Evolutionary conservation across 2,329 filamentous ascomycete genomes (phyloP), one percentile per base, ranked within the genome.

Genomic region (Cladosporium sphaerospermum): DNA sequence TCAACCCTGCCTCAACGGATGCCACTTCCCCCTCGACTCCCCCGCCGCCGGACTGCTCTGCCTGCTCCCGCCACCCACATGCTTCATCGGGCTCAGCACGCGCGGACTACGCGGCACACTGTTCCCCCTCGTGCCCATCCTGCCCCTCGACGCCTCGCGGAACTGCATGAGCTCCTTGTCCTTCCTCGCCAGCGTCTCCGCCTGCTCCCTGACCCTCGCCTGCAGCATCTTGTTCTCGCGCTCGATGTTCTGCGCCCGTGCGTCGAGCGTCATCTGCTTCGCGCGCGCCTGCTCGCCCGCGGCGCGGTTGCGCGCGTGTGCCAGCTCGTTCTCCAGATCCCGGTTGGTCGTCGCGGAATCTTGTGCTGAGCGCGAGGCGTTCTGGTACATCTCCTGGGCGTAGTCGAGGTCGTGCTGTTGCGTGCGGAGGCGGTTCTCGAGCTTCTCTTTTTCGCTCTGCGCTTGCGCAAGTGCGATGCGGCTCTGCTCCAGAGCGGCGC

Each of bases 361-460:
- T 11, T 70, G 69, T 2, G 75, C 75, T 1, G 71, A 65, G 32
- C 75, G 73, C 8, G 79, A 81, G 1, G 78, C 76, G 18, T 78
- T 72, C 59, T 85, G 83, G 60, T 86, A 88, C 9, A 76, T 71
- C 3, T 74, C 73, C 49, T 80, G 77, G 10, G 75, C 70, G 60
- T 83, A 88, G 1, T 82, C 79, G 23, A 76, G 69, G 3, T 83
- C 79, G 11, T 70, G 71, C 28, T 77, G 68, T 1, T 66, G 57
- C 11, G 59, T 66, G 32, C 64, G 56, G 10, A 71, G 64, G 7
- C 64, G 59, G 36, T 62, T 62, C 9, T 65, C 58, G 5, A 66
- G 57, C 40, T 64, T 62, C 10, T 60, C 56, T 40, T 61, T 63
- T 40, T 66, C 63, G 6, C 44, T 43, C 19, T 60, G 49, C 2